phyloP scores from a whole-genome alignment of 2,329 filamentous ascomycete genomes.

The Aspergillus novofumigatus region DNA sequence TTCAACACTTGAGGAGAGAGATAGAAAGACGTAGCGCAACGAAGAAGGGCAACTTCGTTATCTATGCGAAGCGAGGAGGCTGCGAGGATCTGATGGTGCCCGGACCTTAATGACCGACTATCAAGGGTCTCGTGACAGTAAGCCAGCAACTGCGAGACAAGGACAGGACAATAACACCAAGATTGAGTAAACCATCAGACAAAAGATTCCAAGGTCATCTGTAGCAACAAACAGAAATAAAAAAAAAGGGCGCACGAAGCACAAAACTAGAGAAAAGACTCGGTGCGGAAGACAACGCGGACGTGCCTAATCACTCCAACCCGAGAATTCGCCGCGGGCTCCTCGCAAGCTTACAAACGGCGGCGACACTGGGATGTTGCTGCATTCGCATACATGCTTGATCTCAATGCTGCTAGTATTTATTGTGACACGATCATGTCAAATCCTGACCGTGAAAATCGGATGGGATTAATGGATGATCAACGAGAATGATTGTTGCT shows the following conservation, averaged over 20 bases:
- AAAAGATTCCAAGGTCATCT: neutral
- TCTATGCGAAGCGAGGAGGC: neutral
- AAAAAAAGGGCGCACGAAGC: neutral
- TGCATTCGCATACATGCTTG: neutral
- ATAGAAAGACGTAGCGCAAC: neutral
- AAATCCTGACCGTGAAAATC: neutral
- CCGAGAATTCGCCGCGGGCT: slow-evolving; percentile 10
- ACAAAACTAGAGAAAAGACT: neutral
- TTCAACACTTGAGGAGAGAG: neutral
- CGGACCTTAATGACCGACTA: neutral
- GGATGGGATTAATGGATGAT: neutral
- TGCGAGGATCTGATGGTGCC: neutral
- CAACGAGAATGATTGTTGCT: neutral
- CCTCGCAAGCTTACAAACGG: neutral
- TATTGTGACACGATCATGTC: neutral
- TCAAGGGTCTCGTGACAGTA: slow-evolving; percentile 12
- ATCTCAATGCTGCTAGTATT: neutral
- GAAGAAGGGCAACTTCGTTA: neutral
- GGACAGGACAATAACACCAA: neutral
- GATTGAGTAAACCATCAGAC: neutral
- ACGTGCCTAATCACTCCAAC: slow-evolving; percentile 7
- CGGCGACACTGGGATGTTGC: neutral
- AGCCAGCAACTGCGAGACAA: slow-evolving; percentile 9
- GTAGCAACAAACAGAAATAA: neutral
- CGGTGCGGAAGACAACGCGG: neutral